Percentiles rank a stretch among this genome's conserved stretches.
Evolutionary conservation across 1,284 basidiomycete genomes (phyloP).

Genomic region (Apiotrichum montevideense): DNA sequence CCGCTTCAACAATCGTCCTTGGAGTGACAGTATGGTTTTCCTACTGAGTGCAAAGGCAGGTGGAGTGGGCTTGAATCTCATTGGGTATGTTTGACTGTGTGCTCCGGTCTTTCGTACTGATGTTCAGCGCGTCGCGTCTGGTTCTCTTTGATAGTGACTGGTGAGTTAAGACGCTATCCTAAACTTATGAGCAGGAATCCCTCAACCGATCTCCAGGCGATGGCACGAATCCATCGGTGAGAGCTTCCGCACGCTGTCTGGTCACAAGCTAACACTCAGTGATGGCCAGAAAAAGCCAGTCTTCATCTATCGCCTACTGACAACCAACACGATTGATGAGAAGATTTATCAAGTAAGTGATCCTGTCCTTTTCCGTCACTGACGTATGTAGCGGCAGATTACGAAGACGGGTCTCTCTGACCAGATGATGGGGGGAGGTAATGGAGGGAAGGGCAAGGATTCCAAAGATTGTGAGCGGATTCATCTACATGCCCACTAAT

Average conservation of each 20-base stretch:
- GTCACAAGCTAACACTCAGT: constrained; percentile 46
- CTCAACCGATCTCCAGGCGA: constrained; percentile 77
- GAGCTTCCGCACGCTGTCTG: constrained; percentile 24
- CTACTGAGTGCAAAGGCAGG: constrained; percentile 92
- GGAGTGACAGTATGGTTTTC: constrained; percentile 60
- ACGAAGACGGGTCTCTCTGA: constrained; percentile 81
- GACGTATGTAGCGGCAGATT: constrained; percentile 64
- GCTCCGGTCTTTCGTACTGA: too few species aligned
- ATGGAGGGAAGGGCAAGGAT: constrained; percentile 20
- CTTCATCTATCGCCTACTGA: constrained; percentile 88
- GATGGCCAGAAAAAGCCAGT: constrained; percentile 92
- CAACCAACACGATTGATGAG: constrained; percentile 50
- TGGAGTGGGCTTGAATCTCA: constrained; percentile 89
- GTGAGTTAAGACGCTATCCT: constrained; percentile 43
- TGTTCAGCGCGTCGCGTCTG: constrained; percentile 64
- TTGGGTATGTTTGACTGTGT: constrained; percentile 47
- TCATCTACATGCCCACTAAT: too few species aligned
- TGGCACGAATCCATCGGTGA: constrained; percentile 92
- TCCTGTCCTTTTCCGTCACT: not conserved
- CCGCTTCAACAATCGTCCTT: constrained; percentile 36
- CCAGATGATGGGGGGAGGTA: constrained; percentile 49
- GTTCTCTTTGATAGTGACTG: constrained; percentile 85
- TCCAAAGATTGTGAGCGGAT: constrained; percentile 62
- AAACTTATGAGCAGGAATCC: constrained; percentile 34
- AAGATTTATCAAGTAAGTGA: constrained; percentile 44